These are phyloP conservation scores for Chrysanthemum makinoi DNA, from an alignment of 129 eudicot genomes.

Conservation along the genomic window DNA sequence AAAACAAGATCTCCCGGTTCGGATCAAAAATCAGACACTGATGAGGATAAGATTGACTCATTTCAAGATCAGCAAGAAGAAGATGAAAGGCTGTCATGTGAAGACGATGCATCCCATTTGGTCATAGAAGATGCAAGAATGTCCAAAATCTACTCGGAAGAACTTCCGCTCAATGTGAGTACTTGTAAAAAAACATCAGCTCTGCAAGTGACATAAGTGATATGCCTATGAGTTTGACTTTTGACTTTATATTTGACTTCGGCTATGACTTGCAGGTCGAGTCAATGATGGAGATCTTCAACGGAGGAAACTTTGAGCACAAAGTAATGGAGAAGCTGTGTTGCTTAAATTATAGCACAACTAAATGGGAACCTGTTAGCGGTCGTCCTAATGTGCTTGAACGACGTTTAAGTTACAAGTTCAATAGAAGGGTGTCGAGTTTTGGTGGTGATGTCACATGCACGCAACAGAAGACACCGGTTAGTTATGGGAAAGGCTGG, in stretches of 20 bases:
- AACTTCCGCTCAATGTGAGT: slow-evolving; percentile 68
- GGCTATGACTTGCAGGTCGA: slow-evolving; percentile 41
- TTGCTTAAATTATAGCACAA: slow-evolving; percentile 62
- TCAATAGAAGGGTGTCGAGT: slow-evolving; percentile 54
- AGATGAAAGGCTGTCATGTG: slow-evolving; percentile 40
- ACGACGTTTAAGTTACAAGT: slow-evolving; percentile 62
- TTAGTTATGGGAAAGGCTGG: slow-evolving; percentile 50
- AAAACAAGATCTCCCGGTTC: slow-evolving; percentile 57
- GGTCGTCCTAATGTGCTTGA: slow-evolving; percentile 37
- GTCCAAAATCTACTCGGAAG: slow-evolving; percentile 60
- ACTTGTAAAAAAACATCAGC: background rate
- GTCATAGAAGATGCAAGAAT: slow-evolving; percentile 53
- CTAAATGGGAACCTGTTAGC: slow-evolving; percentile 53
- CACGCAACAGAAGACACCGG: slow-evolving; percentile 58
- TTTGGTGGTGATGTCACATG: slow-evolving; percentile 92
- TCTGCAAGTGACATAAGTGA: no score
- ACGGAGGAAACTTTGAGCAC: slow-evolving; percentile 82
- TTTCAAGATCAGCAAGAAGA: slow-evolving; percentile 46
- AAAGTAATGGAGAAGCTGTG: slow-evolving; percentile 68
- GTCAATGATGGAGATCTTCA: slow-evolving; percentile 65
- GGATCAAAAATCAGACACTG: slow-evolving; percentile 44
- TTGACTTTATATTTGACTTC: no score
- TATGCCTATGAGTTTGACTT: no score
- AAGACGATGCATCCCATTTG: slow-evolving; percentile 44
- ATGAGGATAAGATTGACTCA: slow-evolving; percentile 45